Conservation (phyloP, 805 yeast species). For the Lipomyces sp. region DNA sequence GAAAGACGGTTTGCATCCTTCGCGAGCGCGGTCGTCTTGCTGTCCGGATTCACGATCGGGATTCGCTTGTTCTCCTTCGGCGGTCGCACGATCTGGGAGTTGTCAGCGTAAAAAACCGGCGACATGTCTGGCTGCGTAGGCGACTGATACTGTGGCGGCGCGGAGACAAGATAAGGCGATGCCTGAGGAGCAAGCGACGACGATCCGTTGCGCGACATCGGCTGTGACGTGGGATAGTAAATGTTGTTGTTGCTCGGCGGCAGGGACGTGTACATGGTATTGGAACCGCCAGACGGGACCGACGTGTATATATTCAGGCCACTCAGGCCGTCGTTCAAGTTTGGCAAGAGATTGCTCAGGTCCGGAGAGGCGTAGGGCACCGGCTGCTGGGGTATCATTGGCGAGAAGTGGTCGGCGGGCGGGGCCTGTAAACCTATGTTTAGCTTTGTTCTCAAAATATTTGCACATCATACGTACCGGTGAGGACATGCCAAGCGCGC, state of each 20-base stretch:
- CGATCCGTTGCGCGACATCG: too few species aligned
- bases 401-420: too few species aligned
- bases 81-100: constrained; percentile 8
- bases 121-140: neutral
- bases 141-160: neutral
- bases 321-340: too few species aligned
- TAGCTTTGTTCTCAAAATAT: too few species aligned
- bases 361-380: too few species aligned
- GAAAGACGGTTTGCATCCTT: neutral
- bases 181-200: neutral
- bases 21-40: neutral
- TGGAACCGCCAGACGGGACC: neutral
- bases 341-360: too few species aligned
- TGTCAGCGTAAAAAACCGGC: neutral
- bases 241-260: too few species aligned
- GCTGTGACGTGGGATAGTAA: too few species aligned
- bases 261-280: neutral
- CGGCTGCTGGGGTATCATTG: too few species aligned
- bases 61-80: constrained; percentile 24
- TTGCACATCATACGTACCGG: neutral
- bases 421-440: too few species aligned
- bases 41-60: constrained; percentile 21
- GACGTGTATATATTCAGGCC: too few species aligned
- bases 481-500: neutral
- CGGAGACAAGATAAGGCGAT: neutral